Conservation (phyloP, 805 yeast species). For the Ogataea wickerhamii region DNA sequence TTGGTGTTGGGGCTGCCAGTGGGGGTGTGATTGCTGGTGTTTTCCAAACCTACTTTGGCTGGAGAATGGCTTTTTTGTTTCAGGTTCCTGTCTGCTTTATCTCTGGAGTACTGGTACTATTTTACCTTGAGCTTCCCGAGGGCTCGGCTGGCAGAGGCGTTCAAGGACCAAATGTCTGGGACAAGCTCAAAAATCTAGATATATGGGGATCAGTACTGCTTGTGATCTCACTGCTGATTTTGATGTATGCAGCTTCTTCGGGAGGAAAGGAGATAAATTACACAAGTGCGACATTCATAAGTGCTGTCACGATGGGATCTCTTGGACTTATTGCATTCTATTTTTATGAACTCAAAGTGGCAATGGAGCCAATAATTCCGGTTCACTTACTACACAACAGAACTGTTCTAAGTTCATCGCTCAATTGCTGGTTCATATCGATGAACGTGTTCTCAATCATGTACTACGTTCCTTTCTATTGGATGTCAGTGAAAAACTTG, state of each 20-base stretch:
- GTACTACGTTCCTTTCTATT: constrained; percentile 70
- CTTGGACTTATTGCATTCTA: constrained; percentile 40
- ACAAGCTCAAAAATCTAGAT: constrained; percentile 58
- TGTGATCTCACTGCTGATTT: constrained; percentile 52
- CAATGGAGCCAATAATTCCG: constrained; percentile 67
- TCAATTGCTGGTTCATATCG: constrained; percentile 66
- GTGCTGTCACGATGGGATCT: constrained; percentile 33
- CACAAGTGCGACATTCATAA: constrained; percentile 39
- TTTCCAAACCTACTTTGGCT: constrained; percentile 49
- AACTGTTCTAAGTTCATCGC: constrained; percentile 61
- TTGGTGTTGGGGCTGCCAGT: constrained; percentile 68
- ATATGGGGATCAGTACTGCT: constrained; percentile 60
- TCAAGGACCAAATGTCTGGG: constrained; percentile 39
- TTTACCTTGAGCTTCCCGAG: constrained; percentile 36
- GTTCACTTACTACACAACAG: constrained; percentile 52
- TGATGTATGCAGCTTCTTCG: constrained; percentile 62
- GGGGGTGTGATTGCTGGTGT: constrained; percentile 69
- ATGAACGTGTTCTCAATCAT: constrained; percentile 63
- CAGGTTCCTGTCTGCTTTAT: constrained; percentile 50
- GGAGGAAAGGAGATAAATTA: constrained; percentile 57
- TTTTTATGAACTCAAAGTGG: constrained; percentile 47
- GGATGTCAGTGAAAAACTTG: constrained; percentile 28
- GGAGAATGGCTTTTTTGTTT: constrained; percentile 59
- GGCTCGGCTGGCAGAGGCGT: constrained; percentile 52
- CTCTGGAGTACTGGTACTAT: constrained; percentile 38